Conservation (phyloP, 106 monocot species). For the Dendrobium huoshanense region DNA sequence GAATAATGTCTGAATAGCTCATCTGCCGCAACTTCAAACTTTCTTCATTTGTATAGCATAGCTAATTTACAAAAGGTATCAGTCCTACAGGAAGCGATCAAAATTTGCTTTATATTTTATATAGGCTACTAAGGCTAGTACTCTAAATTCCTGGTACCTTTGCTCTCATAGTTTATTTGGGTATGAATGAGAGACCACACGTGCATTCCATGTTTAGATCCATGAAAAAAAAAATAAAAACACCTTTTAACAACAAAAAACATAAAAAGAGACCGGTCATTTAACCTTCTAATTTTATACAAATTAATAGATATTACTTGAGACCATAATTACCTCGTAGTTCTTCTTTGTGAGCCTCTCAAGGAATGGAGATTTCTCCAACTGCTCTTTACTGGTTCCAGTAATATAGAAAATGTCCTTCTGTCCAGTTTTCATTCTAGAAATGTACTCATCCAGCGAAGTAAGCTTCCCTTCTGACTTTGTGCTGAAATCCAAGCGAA, state of each 20-base stretch:
- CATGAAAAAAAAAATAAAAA: neutral
- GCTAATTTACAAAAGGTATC: too few relatives aligned
- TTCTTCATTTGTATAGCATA: too few relatives aligned
- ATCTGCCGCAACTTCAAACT: too few relatives aligned
- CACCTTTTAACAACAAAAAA: neutral
- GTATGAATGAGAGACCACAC: neutral
- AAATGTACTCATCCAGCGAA: slow-evolving; percentile 88
- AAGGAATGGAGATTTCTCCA: slow-evolving; percentile 98
- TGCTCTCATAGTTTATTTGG: neutral
- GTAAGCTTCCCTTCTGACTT: slow-evolving; percentile 91
- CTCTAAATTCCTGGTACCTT: neutral
- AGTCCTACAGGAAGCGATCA: too few relatives aligned
- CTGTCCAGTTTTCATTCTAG: slow-evolving; percentile 94
- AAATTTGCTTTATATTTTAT: neutral
- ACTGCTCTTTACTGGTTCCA: slow-evolving; percentile 91
- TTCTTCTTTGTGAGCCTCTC: slow-evolving; percentile 92
- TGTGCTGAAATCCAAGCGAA: slow-evolving; percentile 39
- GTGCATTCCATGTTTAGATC: neutral
- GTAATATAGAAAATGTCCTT: slow-evolving; percentile 98
- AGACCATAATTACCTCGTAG: slow-evolving; percentile 58
- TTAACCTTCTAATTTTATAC: neutral
- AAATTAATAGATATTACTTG: neutral
- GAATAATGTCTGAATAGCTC: too few relatives aligned
- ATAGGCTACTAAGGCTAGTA: neutral
- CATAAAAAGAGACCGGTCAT: neutral